Conservation (phyloP, 768 basidiomycete species). For the Nevesoporus exiguus region DNA sequence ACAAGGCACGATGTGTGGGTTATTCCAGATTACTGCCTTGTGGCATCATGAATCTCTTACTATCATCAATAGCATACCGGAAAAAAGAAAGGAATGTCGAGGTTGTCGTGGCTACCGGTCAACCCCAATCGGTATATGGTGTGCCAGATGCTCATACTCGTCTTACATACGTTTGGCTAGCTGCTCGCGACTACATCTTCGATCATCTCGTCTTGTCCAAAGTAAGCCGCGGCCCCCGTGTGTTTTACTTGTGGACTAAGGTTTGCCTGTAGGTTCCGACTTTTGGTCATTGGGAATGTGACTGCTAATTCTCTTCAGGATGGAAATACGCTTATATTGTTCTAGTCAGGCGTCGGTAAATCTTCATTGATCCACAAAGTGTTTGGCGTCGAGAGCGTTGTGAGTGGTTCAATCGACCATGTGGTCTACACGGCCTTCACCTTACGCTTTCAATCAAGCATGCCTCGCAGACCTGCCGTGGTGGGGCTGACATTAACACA, state of each 20-base stretch:
- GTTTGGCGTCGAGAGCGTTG: conserved; percentile 12
- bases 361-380: conserved; percentile 9
- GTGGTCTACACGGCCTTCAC: neutral
- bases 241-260: neutral
- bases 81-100: conserved; percentile 8
- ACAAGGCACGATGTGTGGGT: conserved; percentile 4
- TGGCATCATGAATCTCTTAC: neutral
- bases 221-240: neutral
- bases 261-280: conserved; percentile 5
- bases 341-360: conserved; percentile 17
- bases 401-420: conserved; percentile 2
- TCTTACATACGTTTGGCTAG: neutral
- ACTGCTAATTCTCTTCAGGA: neutral
- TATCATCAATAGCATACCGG: conserved; percentile 4
- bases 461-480: conserved; percentile 1
- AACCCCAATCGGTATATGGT: conserved; percentile 1
- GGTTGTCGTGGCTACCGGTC: conserved; percentile 5
- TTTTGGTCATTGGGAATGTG: conserved; percentile 19
- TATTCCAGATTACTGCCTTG: neutral
- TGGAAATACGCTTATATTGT: neutral
- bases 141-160: neutral
- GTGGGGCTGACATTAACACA: conserved; percentile 7
- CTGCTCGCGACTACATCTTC: conserved; percentile 4
- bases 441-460: neutral
- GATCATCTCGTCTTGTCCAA: conserved; percentile 12